phyloP scores from a whole-genome alignment of 148 eudicot genomes.

The Rheum nobile region DNA sequence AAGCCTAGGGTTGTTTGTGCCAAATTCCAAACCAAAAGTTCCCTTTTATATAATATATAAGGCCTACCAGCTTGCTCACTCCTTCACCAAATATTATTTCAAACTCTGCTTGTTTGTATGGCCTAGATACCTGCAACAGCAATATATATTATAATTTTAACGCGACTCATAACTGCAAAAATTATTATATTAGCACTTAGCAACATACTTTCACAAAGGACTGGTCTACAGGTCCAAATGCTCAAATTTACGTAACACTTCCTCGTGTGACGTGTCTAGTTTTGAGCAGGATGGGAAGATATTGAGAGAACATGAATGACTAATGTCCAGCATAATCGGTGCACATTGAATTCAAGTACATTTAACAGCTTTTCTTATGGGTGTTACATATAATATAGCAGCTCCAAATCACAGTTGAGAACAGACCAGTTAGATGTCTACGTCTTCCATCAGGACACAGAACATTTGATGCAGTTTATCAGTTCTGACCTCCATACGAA shows the following conservation, averaged over 20 bases:
- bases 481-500: neutral
- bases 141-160: neutral
- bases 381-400: too few species aligned
- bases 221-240: neutral
- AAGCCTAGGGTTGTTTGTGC: neutral
- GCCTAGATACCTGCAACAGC: conserved; percentile 73
- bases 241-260: neutral
- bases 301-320: neutral
- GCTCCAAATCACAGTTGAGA: neutral
- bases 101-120: conserved; percentile 96
- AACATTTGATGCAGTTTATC: neutral
- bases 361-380: too few species aligned
- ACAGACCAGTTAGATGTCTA: neutral
- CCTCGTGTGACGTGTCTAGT: too few species aligned
- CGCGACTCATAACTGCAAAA: neutral
- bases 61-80: conserved; percentile 82
- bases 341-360: too few species aligned
- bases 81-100: conserved; percentile 96
- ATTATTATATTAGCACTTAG: neutral
- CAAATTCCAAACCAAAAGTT: neutral
- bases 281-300: neutral
- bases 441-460: neutral
- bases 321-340: too few species aligned
- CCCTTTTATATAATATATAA: neutral
- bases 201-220: neutral